These are phyloP conservation scores for Helianthus annuus DNA, from an alignment of 129 eudicot genomes.

Conservation along the genomic window DNA sequence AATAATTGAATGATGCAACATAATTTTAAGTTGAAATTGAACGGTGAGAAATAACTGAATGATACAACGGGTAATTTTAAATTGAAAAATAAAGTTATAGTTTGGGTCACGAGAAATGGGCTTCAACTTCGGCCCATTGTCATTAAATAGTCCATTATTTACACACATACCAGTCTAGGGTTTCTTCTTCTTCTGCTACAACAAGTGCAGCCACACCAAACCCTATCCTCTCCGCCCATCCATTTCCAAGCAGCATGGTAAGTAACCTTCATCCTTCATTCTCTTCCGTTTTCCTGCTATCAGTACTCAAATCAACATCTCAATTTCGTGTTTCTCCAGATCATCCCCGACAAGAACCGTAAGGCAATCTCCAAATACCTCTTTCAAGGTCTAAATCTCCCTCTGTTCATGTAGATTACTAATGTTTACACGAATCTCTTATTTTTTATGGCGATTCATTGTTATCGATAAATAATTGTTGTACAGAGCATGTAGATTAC, in stretches of 20 bases:
- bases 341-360: constrained; percentile 85
- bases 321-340: constrained; percentile 40
- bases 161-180: constrained; percentile 26
- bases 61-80: too few species aligned
- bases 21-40: too few species aligned
- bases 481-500: too few species aligned
- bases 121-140: neutral
- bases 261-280: constrained; percentile 10
- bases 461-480: too few species aligned
- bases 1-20: too few species aligned
- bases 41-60: too few species aligned
- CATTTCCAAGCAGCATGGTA: constrained; percentile 51
- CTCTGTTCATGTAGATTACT: neutral
- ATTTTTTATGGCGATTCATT: too few species aligned
- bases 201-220: constrained; percentile 18
- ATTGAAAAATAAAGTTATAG: too few species aligned
- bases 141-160: constrained; percentile 9
- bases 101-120: neutral
- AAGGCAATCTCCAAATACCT: constrained; percentile 94
- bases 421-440: too few species aligned
- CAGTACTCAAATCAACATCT: neutral
- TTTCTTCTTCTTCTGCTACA: constrained; percentile 3
- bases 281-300: neutral
- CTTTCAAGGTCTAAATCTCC: constrained; percentile 64
- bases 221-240: constrained; percentile 10